Percentiles rank a stretch among this genome's conserved stretches.
Evolutionary conservation across 2,329 filamentous ascomycete genomes (phyloP).

Genomic region (Colletotrichum sp.): DNA sequence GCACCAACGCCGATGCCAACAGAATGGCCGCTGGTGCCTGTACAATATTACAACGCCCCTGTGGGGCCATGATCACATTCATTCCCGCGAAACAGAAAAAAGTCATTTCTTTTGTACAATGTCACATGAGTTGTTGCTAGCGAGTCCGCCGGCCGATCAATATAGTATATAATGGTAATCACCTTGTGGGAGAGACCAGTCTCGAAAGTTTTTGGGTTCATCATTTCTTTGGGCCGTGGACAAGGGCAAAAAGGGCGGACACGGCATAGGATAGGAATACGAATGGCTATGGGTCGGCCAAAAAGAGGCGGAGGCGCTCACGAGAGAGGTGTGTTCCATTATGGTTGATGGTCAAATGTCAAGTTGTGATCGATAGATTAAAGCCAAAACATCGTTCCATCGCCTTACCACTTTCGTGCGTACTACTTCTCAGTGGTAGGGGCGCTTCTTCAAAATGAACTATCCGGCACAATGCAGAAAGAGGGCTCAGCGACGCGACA

Average conservation of each 20-base stretch:
- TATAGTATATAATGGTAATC: constrained; percentile 28
- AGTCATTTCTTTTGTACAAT: constrained; percentile 21
- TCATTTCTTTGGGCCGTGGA: constrained; percentile 10
- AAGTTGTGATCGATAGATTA: constrained; percentile 9
- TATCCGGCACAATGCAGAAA: neutral
- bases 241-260: constrained; percentile 6
- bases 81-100: neutral
- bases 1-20: constrained; percentile 23
- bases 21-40: constrained; percentile 28
- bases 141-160: constrained; percentile 8
- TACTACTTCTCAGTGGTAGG: neutral
- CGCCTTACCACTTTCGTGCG: neutral
- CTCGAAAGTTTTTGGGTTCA: constrained; percentile 4
- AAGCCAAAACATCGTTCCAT: constrained; percentile 12
- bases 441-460: neutral
- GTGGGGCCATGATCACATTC: constrained; percentile 19
- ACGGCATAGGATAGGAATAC: constrained; percentile 9
- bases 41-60: constrained; percentile 27
- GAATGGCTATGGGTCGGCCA: constrained; percentile 14
- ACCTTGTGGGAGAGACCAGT: constrained; percentile 14
- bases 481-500: neutral
- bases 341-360: constrained; percentile 14
- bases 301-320: constrained; percentile 11
- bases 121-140: constrained; percentile 16
- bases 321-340: constrained; percentile 17